Evolutionary conservation across 306 rosid genomes (phyloP), one percentile per base, ranked within the genome.

Genomic region (Vigna hirtella): DNA sequence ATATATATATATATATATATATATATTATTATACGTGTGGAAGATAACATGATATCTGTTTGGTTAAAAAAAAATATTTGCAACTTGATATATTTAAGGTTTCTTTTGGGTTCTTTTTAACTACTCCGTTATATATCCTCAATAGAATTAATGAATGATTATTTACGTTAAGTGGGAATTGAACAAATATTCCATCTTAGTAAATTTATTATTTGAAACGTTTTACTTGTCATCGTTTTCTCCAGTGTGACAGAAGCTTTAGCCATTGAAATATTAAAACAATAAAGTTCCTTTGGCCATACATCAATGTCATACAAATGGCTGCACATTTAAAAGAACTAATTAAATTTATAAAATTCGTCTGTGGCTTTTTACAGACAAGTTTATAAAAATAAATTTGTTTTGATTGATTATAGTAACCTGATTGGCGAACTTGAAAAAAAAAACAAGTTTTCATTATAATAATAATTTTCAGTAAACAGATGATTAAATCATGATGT

Each of bases 1-100:
- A 26, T 26, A 26, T 26, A 26, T 26, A 26, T 26, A 26, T 26
- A 26, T 3, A 28, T 28, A 28, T 28, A 28, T 28, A 28, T 28
- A 28, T 28, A 28, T 3, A 28, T 24, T 24, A 24, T 0, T 26
- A 26, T 26, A 2, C 28, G 28, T 26, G 28, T 26, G 17, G 51
- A 32, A 53, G 17, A 36, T 30, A 52, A 18, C 17, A 52, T 72
- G 13, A 72, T 53, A 72, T 34, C 2, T 4, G 76, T 40, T 40
- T 40, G 2, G 8, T 40, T 7, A 40, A 40, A 40, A 1, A 7
- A 8, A 2, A 0, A 9, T 43, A 9, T 43, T 9, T 11, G 34
- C 65, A 72, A 53, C 24, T 55, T 52, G 65, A 55, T 36, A 55
- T 72, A 52, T 11, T 71, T 51, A 71, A 71, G 18, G 6, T 71